Evolutionary conservation across 2,329 filamentous ascomycete genomes (phyloP).

Genomic region (Sporothrix pseudoabietina): DNA sequence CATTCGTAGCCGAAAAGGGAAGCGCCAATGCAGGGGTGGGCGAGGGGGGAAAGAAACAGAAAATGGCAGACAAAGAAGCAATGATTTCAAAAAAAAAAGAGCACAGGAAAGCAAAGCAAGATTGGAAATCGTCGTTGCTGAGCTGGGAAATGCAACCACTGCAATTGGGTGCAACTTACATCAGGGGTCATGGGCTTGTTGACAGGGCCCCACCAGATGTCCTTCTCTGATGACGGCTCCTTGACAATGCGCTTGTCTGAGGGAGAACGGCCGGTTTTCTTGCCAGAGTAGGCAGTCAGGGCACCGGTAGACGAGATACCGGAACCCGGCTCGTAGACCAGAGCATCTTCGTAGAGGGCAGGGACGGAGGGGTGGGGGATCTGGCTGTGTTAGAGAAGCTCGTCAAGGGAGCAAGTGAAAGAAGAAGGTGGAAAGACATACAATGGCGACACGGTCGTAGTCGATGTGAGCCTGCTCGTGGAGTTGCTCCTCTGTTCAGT

Average conservation of each 20-base stretch:
- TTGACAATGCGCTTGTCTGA: conserved; percentile 97
- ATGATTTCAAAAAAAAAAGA: background rate
- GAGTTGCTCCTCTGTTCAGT: conserved; percentile 74
- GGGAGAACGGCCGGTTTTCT: conserved; percentile 96
- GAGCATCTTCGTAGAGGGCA: conserved; percentile 96
- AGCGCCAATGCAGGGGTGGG: background rate
- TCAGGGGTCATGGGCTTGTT: conserved; percentile 99
- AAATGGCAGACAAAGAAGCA: background rate
- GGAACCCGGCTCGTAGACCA: conserved; percentile 94
- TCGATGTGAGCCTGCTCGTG: conserved; percentile 98
- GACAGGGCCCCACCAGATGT: conserved; percentile 98
- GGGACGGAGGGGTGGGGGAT: conserved; percentile 92
- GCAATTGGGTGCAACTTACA: conserved; percentile 60
- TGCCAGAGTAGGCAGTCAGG: conserved; percentile 94
- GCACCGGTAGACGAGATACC: conserved; percentile 96
- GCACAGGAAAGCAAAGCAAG: conserved; percentile 27
- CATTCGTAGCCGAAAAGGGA: conserved; percentile 19
- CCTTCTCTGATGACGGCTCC: conserved; percentile 82
- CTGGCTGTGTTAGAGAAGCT: conserved; percentile 41
- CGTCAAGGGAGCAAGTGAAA: background rate
- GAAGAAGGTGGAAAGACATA: conserved; percentile 53
- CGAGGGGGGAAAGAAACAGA: background rate
- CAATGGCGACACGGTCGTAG: conserved; percentile 97
- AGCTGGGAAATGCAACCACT: background rate
- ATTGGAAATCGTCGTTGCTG: conserved; percentile 35